A percentile compares a stretch with the other conserved stretches of the same genome.
Conservation (phyloP, 1,284 basidiomycete species). For the Ganoderma leucocontextum region DNA sequence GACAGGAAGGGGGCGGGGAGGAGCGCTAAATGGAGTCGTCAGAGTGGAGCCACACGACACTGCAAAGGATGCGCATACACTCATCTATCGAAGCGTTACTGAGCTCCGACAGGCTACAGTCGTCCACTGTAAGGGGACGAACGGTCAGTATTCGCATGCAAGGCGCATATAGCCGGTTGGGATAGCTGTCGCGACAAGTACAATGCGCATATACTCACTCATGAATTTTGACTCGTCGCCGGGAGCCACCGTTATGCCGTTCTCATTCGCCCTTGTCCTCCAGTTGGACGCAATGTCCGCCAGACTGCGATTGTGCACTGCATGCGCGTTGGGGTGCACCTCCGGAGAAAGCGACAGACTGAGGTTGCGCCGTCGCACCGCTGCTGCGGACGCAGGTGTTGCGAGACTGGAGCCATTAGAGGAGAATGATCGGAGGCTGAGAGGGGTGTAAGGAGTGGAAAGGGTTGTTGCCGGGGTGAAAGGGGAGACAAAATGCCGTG, state of each 20-base stretch:
- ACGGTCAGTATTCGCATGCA: constrained; percentile 16
- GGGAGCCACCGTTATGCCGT: constrained; percentile 71
- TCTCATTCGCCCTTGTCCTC: constrained; percentile 74
- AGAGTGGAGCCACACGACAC: constrained; percentile 19
- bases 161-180: constrained; percentile 21
- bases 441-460: constrained; percentile 69
- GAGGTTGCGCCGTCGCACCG: constrained; percentile 47
- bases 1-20: constrained; percentile 69
- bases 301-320: constrained; percentile 42
- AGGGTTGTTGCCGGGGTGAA: constrained; percentile 51
- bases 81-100: constrained; percentile 41
- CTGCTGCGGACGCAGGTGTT: constrained; percentile 53
- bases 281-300: constrained; percentile 75
- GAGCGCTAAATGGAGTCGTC: constrained; percentile 50
- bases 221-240: constrained; percentile 61
- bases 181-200: background rate
- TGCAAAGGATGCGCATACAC: constrained; percentile 35
- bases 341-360: constrained; percentile 43
- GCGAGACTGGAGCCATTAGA: constrained; percentile 64
- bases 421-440: constrained; percentile 67
- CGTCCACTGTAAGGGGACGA: constrained; percentile 32
- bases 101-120: constrained; percentile 36
- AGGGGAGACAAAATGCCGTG: constrained; percentile 50
- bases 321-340: constrained; percentile 32
- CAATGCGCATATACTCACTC: constrained; percentile 42